These are phyloP conservation scores for Boletus patriciae DNA, from an alignment of 768 basidiomycete species.

Conservation along the genomic window DNA sequence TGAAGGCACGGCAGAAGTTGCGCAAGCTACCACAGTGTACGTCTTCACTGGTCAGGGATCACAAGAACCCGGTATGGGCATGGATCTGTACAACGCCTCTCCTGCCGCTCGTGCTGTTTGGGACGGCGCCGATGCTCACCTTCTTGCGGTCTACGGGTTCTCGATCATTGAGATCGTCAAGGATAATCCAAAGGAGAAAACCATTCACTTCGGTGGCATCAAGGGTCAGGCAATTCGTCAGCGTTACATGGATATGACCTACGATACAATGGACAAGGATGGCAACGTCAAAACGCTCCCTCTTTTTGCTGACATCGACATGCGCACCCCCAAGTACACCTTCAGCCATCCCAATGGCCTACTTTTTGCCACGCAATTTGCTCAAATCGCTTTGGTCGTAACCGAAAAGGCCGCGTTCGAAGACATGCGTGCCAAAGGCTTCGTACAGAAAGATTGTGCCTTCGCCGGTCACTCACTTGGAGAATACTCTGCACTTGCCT, in stretches of 20 bases:
- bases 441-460: conserved; percentile 87
- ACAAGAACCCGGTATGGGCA: conserved; percentile 98
- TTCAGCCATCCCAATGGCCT: conserved; percentile 96
- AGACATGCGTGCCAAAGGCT: conserved; percentile 95
- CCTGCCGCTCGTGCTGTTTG: conserved; percentile 95
- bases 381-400: conserved; percentile 96
- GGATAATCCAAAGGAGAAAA: conserved; percentile 97
- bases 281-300: conserved; percentile 95
- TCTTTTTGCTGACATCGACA: conserved; percentile 92
- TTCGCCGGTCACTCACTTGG: conserved; percentile 99
- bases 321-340: conserved; percentile 95
- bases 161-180: conserved; percentile 99
- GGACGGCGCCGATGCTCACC: conserved; percentile 93
- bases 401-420: conserved; percentile 99
- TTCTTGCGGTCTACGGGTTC: conserved; percentile 95
- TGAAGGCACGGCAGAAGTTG: conserved; percentile 89
- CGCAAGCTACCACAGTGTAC: conserved; percentile 89
- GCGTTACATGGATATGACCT: conserved; percentile 99
- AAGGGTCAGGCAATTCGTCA: conserved; percentile 98
- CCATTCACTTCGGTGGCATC: conserved; percentile 98
- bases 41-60: conserved; percentile 99
- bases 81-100: conserved; percentile 93
- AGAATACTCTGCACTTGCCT: conserved; percentile 97
- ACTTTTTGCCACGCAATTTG: conserved; percentile 97
- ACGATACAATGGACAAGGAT: conserved; percentile 95